Conservation (phyloP, 805 yeast genomes). For the Kuraishia borneana region DNA sequence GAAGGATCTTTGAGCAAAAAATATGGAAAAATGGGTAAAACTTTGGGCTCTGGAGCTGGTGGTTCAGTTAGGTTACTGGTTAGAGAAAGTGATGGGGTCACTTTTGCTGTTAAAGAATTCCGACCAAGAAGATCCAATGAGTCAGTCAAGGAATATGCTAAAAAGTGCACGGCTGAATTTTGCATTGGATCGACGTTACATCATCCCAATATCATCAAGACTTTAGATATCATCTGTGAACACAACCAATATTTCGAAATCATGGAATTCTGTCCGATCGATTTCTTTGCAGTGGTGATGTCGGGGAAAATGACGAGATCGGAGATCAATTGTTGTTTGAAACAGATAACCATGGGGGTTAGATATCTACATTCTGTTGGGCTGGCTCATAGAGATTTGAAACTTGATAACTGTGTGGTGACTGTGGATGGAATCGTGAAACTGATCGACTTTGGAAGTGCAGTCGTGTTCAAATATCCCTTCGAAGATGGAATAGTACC, state of each 20-base stretch:
- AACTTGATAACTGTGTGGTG: slow-evolving; percentile 75
- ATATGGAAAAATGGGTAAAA: slow-evolving; percentile 66
- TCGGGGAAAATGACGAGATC: slow-evolving; percentile 72
- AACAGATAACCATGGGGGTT: slow-evolving; percentile 65
- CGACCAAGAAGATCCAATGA: slow-evolving; percentile 64
- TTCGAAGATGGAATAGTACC: slow-evolving; percentile 46
- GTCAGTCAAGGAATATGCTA: slow-evolving; percentile 65
- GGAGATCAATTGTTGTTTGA: slow-evolving; percentile 73
- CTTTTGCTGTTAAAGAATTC: slow-evolving; percentile 79
- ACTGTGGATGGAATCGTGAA: slow-evolving; percentile 65
- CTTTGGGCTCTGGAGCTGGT: slow-evolving; percentile 80
- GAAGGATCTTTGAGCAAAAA: slow-evolving; percentile 45
- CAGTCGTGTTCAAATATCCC: slow-evolving; percentile 74
- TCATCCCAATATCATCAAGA: slow-evolving; percentile 73
- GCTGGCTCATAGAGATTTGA: slow-evolving; percentile 73
- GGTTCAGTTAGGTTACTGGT: slow-evolving; percentile 70
- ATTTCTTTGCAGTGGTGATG: slow-evolving; percentile 82
- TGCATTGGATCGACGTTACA: slow-evolving; percentile 76
- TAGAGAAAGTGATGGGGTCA: slow-evolving; percentile 56
- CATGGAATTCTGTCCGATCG: slow-evolving; percentile 80
- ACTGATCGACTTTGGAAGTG: slow-evolving; percentile 75
- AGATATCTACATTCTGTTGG: slow-evolving; percentile 68
- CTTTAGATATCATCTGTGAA: slow-evolving; percentile 62
- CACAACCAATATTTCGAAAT: slow-evolving; percentile 67
- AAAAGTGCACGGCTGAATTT: slow-evolving; percentile 81